phyloP scores from a whole-genome alignment of 371 early-diverging fungal genomes.

The Lichtheimia ornata region DNA sequence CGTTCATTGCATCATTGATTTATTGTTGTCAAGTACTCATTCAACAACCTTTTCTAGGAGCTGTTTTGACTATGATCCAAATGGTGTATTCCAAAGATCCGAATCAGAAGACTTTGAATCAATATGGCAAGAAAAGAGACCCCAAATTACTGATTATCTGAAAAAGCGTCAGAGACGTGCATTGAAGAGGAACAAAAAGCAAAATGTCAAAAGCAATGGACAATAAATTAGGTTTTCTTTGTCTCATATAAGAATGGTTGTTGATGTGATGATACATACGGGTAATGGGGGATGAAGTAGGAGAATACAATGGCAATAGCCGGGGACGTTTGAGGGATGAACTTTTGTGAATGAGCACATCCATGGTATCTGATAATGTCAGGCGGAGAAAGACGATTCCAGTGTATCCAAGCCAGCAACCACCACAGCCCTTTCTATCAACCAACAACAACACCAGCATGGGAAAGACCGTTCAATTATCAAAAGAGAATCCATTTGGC shows the following conservation, averaged over 20 bases:
- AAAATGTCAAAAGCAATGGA: background rate
- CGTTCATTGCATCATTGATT: background rate
- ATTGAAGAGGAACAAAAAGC: constrained; percentile 13
- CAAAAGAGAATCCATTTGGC: constrained; percentile 41
- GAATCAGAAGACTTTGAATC: constrained; percentile 17
- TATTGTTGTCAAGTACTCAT: background rate
- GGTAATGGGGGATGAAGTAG: too few species aligned
- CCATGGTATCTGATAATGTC: too few species aligned
- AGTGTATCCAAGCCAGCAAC: too few species aligned
- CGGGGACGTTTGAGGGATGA: too few species aligned
- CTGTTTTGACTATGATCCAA: constrained; percentile 42
- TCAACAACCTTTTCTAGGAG: constrained; percentile 28
- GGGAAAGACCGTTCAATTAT: constrained; percentile 43
- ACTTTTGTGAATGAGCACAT: too few species aligned
- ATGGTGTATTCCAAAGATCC: constrained; percentile 38
- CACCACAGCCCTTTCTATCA: background rate
- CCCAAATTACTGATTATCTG: constrained; percentile 27
- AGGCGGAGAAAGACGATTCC: too few species aligned
- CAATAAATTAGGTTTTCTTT: background rate
- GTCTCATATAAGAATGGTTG: background rate
- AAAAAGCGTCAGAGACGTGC: constrained; percentile 42
- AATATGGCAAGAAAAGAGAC: constrained; percentile 33
- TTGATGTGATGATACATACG: too few species aligned
- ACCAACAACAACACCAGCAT: constrained; percentile 17
- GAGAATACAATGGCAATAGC: too few species aligned